These are phyloP conservation scores for Myxozyma melibiosi DNA, from an alignment of 805 yeast species.

Conservation along the genomic window DNA sequence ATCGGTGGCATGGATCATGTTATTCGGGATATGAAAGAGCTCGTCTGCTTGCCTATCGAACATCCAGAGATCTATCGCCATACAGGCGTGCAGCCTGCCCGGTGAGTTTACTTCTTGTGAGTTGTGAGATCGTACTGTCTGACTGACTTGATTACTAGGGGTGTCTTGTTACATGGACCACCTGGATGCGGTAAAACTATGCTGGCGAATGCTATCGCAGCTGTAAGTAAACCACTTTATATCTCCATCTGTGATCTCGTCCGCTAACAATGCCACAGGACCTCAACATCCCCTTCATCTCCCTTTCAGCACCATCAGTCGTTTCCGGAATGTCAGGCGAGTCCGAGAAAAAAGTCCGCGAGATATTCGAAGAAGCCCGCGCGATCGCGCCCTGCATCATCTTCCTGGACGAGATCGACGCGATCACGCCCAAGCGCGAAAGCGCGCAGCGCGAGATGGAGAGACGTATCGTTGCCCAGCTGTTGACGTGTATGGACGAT, in stretches of 20 bases:
- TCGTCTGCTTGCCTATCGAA: constrained; percentile 85
- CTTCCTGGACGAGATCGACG: constrained; percentile 96
- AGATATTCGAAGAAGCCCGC: constrained; percentile 86
- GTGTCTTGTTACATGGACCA: constrained; percentile 93
- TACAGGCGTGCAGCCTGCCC: constrained; percentile 91
- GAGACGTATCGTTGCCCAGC: constrained; percentile 91
- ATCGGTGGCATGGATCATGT: constrained; percentile 89
- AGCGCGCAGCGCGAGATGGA: constrained; percentile 99
- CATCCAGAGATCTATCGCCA: constrained; percentile 89
- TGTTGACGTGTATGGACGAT: constrained; percentile 86
- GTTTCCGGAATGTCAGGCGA: constrained; percentile 99
- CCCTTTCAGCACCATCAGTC: constrained; percentile 90
- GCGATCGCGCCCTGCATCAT: constrained; percentile 86
- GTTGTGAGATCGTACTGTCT: not conserved
- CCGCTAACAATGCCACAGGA: constrained; percentile 55
- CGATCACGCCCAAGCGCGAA: constrained; percentile 96
- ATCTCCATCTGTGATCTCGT: not conserved
- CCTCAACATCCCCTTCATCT: constrained; percentile 86
- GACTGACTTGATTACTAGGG: constrained; percentile 48
- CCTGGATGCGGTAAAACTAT: constrained; percentile 99
- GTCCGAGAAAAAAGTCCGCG: constrained; percentile 90
- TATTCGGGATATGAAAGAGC: constrained; percentile 83
- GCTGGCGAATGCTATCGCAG: constrained; percentile 90
- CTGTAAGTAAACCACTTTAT: not conserved
- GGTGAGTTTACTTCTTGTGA: constrained; percentile 3